These are phyloP conservation scores for Galeopsis tetrahit DNA, from an alignment of 257 asterid species.

Conservation along the genomic window DNA sequence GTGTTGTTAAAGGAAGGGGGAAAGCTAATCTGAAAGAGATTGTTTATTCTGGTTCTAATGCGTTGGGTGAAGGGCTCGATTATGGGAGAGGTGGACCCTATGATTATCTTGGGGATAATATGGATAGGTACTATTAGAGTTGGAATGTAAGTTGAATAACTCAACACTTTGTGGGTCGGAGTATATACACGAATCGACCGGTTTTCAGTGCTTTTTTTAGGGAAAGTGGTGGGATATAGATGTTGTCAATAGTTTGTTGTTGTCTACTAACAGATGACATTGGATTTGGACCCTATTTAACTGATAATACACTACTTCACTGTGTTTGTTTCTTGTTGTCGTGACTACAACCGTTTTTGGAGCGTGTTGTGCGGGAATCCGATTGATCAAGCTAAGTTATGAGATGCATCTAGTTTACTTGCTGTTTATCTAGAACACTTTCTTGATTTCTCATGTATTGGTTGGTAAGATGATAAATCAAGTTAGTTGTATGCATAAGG, in stretches of 20 bases:
- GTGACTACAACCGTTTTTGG: too few species aligned
- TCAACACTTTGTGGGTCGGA: background rate
- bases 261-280: slow-evolving; percentile 2
- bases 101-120: slow-evolving; percentile 62
- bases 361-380: background rate
- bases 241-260: background rate
- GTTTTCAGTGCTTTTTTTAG: background rate
- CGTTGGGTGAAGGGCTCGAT: slow-evolving; percentile 46
- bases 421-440: too few species aligned
- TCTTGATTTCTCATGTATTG: background rate
- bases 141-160: slow-evolving; percentile 4
- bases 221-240: background rate
- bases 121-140: slow-evolving; percentile 56
- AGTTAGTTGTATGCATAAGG: background rate
- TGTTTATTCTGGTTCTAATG: slow-evolving; percentile 32
- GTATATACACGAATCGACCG: background rate
- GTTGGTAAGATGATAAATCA: background rate
- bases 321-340: background rate
- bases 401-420: too few species aligned
- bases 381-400: background rate
- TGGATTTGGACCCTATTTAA: background rate
- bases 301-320: background rate
- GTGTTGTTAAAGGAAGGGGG: slow-evolving; percentile 48
- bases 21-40: slow-evolving; percentile 39
- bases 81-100: slow-evolving; percentile 40